Evolutionary conservation across 306 rosid species (phyloP).

Genomic region (Gynostemma pentaphyllum): DNA sequence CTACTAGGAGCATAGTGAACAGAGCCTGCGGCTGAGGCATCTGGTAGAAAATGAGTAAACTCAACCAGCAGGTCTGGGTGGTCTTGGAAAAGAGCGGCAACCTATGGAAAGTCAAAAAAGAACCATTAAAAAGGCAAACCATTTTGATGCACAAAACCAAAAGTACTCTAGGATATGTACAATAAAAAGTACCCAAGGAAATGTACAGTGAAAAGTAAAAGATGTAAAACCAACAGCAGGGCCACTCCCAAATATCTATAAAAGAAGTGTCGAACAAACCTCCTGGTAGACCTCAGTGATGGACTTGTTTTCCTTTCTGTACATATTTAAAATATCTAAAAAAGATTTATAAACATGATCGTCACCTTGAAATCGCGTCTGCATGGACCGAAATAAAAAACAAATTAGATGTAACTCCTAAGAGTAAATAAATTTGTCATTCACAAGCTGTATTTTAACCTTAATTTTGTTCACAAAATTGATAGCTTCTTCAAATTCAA

Average conservation of each 20-base stretch:
- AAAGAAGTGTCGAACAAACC: constrained; percentile 34
- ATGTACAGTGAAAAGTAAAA: constrained; percentile 10
- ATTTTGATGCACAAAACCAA: background rate
- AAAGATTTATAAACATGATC: constrained; percentile 87
- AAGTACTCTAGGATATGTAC: background rate
- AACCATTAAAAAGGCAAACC: constrained; percentile 14
- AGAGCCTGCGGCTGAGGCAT: constrained; percentile 51
- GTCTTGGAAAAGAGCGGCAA: constrained; percentile 70
- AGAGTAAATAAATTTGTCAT: constrained; percentile 17
- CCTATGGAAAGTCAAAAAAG: constrained; percentile 41
- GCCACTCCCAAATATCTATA: background rate
- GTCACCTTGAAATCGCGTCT: constrained; percentile 91
- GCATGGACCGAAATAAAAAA: constrained; percentile 20
- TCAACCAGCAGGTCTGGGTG: constrained; percentile 78
- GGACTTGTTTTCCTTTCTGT: constrained; percentile 87
- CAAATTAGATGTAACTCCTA: constrained; percentile 17
- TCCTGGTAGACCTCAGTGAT: constrained; percentile 74
- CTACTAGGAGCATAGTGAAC: constrained; percentile 48
- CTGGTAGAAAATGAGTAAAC: constrained; percentile 89
- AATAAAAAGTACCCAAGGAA: background rate
- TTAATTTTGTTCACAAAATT: constrained; percentile 93
- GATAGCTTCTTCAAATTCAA: constrained; percentile 93
- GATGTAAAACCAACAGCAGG: background rate
- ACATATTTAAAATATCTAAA: constrained; percentile 89
- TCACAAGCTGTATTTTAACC: too few relatives aligned